phyloP scores from a whole-genome alignment of 306 rosid species.

The Cucumis melo region DNA sequence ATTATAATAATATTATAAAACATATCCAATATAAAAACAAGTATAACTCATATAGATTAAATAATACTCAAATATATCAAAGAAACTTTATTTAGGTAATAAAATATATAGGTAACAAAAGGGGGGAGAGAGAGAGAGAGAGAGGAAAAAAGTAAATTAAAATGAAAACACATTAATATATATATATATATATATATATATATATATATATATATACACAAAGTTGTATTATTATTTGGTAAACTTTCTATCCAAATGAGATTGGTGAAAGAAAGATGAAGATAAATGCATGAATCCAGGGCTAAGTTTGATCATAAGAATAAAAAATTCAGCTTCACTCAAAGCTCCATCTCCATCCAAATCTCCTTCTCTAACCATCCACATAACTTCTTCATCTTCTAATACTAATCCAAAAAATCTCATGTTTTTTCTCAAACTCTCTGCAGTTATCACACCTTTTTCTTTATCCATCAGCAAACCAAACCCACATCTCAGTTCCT shows the following conservation, averaged over 20 bases:
- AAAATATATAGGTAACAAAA: background rate
- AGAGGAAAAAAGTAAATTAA: background rate
- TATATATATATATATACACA: too few relatives aligned
- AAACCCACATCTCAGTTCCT: slow-evolving; percentile 63
- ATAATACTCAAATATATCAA: background rate
- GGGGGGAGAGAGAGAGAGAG: too few relatives aligned
- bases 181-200: too few relatives aligned
- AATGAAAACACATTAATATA: background rate
- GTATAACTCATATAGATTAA: background rate
- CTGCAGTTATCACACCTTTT: slow-evolving; percentile 50
- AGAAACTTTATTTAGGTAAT: background rate
- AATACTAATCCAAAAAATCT: slow-evolving; percentile 41
- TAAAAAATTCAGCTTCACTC: slow-evolving; percentile 69
- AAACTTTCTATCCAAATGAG: background rate
- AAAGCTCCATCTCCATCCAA: slow-evolving; percentile 66
- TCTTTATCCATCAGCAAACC: slow-evolving; percentile 48
- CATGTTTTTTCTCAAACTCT: slow-evolving; percentile 72
- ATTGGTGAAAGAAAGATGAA: background rate
- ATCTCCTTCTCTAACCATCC: slow-evolving; percentile 80
- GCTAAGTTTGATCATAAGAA: slow-evolving; percentile 73
- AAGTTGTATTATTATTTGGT: background rate
- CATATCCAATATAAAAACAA: background rate
- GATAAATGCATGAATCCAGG: slow-evolving; percentile 62
- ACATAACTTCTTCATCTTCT: slow-evolving; percentile 40
- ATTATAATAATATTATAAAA: too few relatives aligned